Conservation (phyloP, 768 basidiomycete genomes). For the Lentinula boryana region DNA sequence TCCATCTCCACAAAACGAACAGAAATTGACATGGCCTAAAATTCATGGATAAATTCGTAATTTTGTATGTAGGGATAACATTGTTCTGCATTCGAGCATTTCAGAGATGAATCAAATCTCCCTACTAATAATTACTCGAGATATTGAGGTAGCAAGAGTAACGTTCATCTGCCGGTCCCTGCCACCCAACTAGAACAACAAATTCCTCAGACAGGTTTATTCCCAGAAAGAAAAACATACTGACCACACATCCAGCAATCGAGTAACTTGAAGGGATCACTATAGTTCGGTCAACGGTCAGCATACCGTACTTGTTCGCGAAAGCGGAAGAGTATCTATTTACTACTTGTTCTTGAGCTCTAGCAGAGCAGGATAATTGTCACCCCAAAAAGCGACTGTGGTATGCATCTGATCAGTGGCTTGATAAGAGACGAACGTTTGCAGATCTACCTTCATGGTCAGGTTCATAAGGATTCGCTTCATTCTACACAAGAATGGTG, state of each 20-base stretch:
- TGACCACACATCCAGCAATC: constrained; percentile 48
- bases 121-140: background rate
- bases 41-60: no score
- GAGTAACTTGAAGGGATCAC: constrained; percentile 40
- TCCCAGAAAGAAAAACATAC: constrained; percentile 8
- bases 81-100: no score
- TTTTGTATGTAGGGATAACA: no score
- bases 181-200: constrained; percentile 5
- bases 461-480: constrained; percentile 16
- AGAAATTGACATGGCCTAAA: no score
- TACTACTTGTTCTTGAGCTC: constrained; percentile 43
- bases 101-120: background rate
- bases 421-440: background rate
- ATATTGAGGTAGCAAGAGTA: constrained; percentile 8
- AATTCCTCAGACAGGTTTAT: background rate
- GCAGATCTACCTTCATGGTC: constrained; percentile 12
- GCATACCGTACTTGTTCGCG: background rate
- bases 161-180: background rate
- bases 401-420: background rate
- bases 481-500: constrained; percentile 9
- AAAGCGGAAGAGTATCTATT: constrained; percentile 9
- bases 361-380: constrained; percentile 32
- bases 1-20: no score
- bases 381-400: constrained; percentile 38
- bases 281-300: constrained; percentile 12